Evolutionary conservation across 495 filamentous ascomycete species (phyloP).

Genomic region (Diplogelasinospora grovesii): DNA sequence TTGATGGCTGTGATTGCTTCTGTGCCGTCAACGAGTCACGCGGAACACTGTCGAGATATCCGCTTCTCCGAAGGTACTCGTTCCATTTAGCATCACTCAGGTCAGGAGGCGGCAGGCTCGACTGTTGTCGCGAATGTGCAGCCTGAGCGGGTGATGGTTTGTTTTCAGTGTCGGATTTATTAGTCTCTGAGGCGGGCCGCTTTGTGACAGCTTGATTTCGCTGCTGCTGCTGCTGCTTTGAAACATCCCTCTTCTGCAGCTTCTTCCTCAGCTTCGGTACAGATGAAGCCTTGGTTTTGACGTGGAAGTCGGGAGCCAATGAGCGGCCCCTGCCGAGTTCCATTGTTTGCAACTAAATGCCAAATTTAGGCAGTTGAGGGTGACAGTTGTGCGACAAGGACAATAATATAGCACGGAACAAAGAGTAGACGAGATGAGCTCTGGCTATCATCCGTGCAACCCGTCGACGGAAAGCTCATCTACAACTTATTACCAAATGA

Average conservation of each 20-base stretch:
- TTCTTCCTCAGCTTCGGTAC: conserved; percentile 33
- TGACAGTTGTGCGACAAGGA: conserved; percentile 4
- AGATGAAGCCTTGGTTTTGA: conserved; percentile 17
- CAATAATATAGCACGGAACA: conserved; percentile 19
- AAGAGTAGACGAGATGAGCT: conserved; percentile 13
- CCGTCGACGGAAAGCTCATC: conserved; percentile 16
- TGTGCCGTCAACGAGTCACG: background rate
- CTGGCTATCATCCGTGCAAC: too few species aligned
- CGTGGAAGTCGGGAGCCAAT: conserved; percentile 17
- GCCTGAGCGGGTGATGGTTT: conserved; percentile 11
- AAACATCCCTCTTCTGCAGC: conserved; percentile 34
- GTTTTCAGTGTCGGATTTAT: conserved; percentile 19
- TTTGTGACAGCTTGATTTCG: conserved; percentile 11
- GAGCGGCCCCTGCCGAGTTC: conserved; percentile 24
- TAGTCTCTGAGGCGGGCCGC: conserved; percentile 12
- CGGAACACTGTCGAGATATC: conserved; percentile 14
- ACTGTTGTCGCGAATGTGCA: conserved; percentile 13
- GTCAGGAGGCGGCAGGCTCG: conserved; percentile 13
- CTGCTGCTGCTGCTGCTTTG: conserved; percentile 27
- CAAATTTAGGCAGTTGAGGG: conserved; percentile 13
- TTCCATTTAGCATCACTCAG: conserved; percentile 30
- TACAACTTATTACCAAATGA: conserved; percentile 15
- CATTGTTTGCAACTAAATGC: conserved; percentile 25
- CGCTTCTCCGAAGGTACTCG: conserved; percentile 27
- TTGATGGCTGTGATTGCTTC: background rate